Evolutionary conservation across 768 basidiomycete genomes (phyloP).

Genomic region (Serendipita sp.): DNA sequence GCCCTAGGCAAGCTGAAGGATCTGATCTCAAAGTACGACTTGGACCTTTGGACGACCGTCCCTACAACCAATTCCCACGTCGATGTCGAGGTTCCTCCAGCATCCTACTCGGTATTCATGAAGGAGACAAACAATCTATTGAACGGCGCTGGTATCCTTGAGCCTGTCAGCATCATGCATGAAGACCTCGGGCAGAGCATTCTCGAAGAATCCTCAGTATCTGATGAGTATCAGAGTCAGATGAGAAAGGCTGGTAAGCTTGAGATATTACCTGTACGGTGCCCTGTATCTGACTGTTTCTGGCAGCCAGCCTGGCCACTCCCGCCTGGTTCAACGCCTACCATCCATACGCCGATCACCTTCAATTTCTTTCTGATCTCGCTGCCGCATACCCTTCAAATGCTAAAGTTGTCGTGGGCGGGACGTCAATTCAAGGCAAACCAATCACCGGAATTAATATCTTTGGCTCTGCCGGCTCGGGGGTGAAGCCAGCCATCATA

Average conservation of each 20-base stretch:
- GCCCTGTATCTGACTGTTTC: neutral
- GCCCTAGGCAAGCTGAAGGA: neutral
- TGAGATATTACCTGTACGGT: neutral
- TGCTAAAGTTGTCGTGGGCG: neutral
- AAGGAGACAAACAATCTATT: neutral
- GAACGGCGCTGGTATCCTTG: neutral
- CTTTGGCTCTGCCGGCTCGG: neutral
- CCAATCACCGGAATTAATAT: constrained; percentile 1
- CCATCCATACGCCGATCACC: constrained; percentile 2
- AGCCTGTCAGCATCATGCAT: constrained; percentile 5
- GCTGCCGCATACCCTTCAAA: neutral
- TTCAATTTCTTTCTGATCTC: neutral
- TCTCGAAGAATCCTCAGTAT: neutral
- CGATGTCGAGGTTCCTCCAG: neutral
- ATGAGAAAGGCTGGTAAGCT: neutral
- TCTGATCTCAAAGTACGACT: neutral
- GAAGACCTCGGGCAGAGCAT: neutral
- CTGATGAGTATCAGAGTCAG: neutral
- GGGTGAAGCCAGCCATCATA: neutral
- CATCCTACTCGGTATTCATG: neutral
- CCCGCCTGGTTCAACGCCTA: constrained; percentile 5
- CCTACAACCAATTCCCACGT: constrained; percentile 1
- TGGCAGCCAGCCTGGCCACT: neutral
- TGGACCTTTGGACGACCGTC: neutral
- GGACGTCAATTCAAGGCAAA: neutral